phyloP scores from a whole-genome alignment of 345 rosid species.

The Cardamine chenopodiifolia region DNA sequence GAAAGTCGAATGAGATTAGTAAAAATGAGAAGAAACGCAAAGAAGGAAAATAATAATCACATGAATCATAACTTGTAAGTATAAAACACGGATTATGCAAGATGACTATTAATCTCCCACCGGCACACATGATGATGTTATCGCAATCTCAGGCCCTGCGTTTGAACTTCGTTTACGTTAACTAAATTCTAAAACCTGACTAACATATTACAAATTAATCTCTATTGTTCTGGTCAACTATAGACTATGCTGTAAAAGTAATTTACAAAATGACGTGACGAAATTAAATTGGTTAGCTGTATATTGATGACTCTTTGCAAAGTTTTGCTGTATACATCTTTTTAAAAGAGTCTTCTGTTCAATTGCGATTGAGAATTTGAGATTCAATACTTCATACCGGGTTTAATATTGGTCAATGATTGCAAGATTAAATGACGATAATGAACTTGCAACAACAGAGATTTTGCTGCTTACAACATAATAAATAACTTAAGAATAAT shows the following conservation, averaged over 20 bases:
- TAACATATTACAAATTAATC: not conserved
- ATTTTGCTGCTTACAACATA: constrained; percentile 8
- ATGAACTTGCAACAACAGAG: not conserved
- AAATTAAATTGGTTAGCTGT: not conserved
- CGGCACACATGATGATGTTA: constrained; percentile 25
- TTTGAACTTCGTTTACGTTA: constrained; percentile 23
- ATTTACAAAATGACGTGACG: not conserved
- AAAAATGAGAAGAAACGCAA: constrained; percentile 30
- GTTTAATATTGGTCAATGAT: not conserved
- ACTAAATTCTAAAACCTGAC: not conserved
- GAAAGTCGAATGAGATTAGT: not conserved
- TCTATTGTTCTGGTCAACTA: not conserved
- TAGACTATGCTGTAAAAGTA: not conserved
- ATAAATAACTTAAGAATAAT: not conserved
- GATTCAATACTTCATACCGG: too few relatives aligned
- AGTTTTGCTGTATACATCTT: not conserved
- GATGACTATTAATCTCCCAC: constrained; percentile 7
- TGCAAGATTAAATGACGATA: not conserved
- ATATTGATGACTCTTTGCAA: not conserved
- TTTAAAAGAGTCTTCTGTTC: not conserved
- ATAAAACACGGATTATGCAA: constrained; percentile 33
- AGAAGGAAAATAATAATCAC: constrained; percentile 28
- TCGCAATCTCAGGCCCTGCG: constrained; percentile 3
- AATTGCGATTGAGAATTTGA: not conserved
- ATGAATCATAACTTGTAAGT: constrained; percentile 35